These are phyloP conservation scores for Podaxis sp. DNA, from an alignment of 768 basidiomycete species.

Conservation along the genomic window DNA sequence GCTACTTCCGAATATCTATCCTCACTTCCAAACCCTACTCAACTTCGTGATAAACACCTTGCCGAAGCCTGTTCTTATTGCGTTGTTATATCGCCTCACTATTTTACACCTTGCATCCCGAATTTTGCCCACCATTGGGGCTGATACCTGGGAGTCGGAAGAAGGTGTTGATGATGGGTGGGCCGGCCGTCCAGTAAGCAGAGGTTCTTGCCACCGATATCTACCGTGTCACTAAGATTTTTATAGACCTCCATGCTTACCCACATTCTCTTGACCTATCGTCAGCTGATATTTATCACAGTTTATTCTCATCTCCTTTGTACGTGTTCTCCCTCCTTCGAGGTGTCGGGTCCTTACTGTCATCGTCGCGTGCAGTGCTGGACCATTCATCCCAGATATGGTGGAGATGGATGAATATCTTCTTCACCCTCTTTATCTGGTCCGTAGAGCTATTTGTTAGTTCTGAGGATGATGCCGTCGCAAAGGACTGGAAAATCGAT, in stretches of 20 bases:
- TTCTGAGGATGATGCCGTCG: constrained; percentile 64
- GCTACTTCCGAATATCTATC: constrained; percentile 74
- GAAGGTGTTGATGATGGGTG: constrained; percentile 62
- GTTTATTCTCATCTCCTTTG: constrained; percentile 86
- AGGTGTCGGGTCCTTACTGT: constrained; percentile 5
- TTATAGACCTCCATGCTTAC: constrained; percentile 74
- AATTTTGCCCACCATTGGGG: constrained; percentile 82
- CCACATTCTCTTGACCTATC: constrained; percentile 74
- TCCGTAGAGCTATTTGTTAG: constrained; percentile 78
- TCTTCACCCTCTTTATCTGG: constrained; percentile 84
- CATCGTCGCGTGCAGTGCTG: constrained; percentile 48
- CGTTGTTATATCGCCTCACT: constrained; percentile 75
- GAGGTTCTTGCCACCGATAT: neutral
- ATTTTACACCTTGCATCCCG: constrained; percentile 81
- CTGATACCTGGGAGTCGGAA: constrained; percentile 75
- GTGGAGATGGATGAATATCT: constrained; percentile 93
- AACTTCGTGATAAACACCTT: constrained; percentile 85
- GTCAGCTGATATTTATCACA: constrained; percentile 81
- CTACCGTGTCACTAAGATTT: neutral
- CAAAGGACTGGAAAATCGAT: constrained; percentile 81
- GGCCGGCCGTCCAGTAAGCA: constrained; percentile 70
- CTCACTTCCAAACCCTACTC: constrained; percentile 74
- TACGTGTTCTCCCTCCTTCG: constrained; percentile 36
- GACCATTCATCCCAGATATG: constrained; percentile 90
- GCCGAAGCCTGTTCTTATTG: constrained; percentile 80